phyloP scores from a whole-genome alignment of 176 grass and related monocot species.

The Oryza glumipatula region DNA sequence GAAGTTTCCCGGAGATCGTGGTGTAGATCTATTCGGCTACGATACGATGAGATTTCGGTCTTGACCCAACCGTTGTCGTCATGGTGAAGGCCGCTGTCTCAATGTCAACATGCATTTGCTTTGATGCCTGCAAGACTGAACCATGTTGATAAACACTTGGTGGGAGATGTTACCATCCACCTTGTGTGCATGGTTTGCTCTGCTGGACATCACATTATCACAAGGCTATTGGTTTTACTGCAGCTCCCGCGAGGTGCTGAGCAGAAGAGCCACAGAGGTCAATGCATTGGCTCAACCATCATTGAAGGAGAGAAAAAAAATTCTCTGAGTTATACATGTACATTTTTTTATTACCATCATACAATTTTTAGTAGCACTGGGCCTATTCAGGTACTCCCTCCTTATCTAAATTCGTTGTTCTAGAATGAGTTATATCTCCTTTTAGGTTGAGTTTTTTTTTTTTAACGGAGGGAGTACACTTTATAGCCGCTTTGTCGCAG shows the following conservation, averaged over 20 bases:
- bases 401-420: too few relatives aligned
- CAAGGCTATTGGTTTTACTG: not conserved
- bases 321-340: not conserved
- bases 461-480: too few relatives aligned
- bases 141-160: not conserved
- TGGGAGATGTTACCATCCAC: not conserved
- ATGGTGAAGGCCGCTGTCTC: not conserved
- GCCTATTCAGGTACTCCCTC: too few relatives aligned
- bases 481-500: too few relatives aligned
- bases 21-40: not conserved
- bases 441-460: too few relatives aligned
- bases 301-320: not conserved
- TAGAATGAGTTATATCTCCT: too few relatives aligned
- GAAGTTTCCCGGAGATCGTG: not conserved
- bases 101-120: not conserved
- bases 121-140: not conserved
- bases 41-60: not conserved
- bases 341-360: not conserved
- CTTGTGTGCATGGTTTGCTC: not conserved
- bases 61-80: not conserved
- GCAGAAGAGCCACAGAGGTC: not conserved
- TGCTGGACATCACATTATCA: not conserved
- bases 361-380: too few relatives aligned
- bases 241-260: not conserved
- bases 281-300: not conserved